Base-by-base conservation (phyloP, 2,329 filamentous ascomycete species). In the Neonectria coccinea region DNA sequence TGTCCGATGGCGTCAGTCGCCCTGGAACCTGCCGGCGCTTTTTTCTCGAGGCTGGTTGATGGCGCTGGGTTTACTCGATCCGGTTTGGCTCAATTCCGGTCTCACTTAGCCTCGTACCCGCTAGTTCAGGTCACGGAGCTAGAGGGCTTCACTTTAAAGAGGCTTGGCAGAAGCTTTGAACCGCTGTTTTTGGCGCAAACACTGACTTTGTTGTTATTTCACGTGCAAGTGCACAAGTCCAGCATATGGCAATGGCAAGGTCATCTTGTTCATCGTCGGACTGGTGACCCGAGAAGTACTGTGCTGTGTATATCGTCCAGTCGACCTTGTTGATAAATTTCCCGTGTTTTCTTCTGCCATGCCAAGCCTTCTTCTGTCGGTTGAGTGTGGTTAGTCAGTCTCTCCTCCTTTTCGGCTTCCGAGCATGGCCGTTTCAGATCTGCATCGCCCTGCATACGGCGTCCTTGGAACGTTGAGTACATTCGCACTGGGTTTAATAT, bases 91-190 rank as follows among this genome's bases (percentile, higher is more conserved):
- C 39, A 9, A 4, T 20, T 42, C 39, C n/a, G 10, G 39, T 42
- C 39, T 42, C 39, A 42, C 39, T 42, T n/a, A 20, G n/a, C 39
- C 39, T 20, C 39, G 39, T 42, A 42, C 9, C 39, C 8, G 39
- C n/a, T 42, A 42, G 39, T 7, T 42, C 39, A 42, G 39, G 39
- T 20, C n/a, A 42, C 39, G 10, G 39, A 42, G 36, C 36, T 39
- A 39, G 39, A 42, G 39, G 39, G n/a, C 39, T 42, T 42, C 39
- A 42, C 36, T 39, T 39, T 39, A 39, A 39, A n/a, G 36, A 39
- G 36, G 36, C 36, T 39, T 39, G 36, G 36, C 36, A 6, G 36
- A 39, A 39, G 36, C 36, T 39, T 39, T 39, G 6, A 16, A 16
- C 14, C 8, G 5, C 5, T 39, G 12, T 6, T 36, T 36, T 36